These are phyloP conservation scores for Suillus variegatus DNA, from an alignment of 768 basidiomycete species.

Conservation along the genomic window DNA sequence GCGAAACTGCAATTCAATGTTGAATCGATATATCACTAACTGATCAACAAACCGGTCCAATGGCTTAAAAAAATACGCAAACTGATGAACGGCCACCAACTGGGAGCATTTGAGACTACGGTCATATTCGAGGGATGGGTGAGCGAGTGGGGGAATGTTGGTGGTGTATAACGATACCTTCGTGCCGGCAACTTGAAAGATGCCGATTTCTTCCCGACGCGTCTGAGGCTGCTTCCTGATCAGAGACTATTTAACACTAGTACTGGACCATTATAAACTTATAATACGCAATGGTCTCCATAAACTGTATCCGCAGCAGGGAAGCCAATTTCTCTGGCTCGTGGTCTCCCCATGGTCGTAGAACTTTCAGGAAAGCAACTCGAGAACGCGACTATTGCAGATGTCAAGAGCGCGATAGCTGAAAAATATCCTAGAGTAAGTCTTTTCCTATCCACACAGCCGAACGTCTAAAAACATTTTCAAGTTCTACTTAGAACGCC, in stretches of 20 bases:
- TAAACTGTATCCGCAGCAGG: constrained; percentile 57
- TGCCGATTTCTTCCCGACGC: too few species aligned
- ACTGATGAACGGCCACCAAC: too few species aligned
- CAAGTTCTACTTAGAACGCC: constrained; percentile 72
- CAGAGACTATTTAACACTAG: neutral
- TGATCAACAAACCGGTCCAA: too few species aligned
- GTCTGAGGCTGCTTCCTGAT: too few species aligned
- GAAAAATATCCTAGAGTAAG: constrained; percentile 53
- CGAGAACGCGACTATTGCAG: constrained; percentile 57
- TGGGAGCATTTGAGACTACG: too few species aligned
- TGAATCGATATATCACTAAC: too few species aligned
- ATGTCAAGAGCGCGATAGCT: constrained; percentile 69
- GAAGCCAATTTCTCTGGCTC: constrained; percentile 47
- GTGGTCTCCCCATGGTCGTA: constrained; percentile 51
- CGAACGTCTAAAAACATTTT: constrained; percentile 5
- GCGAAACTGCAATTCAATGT: too few species aligned
- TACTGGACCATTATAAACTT: neutral
- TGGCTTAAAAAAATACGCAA: too few species aligned
- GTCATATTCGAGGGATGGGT: too few species aligned
- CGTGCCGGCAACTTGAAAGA: too few species aligned
- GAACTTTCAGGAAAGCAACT: constrained; percentile 45
- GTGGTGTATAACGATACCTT: too few species aligned
- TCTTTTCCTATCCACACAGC: constrained; percentile 9
- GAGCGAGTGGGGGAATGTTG: too few species aligned
- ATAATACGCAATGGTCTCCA: constrained; percentile 42